These are phyloP conservation scores for Candida vartiovaarae DNA, from an alignment of 805 yeast genomes.

Conservation along the genomic window DNA sequence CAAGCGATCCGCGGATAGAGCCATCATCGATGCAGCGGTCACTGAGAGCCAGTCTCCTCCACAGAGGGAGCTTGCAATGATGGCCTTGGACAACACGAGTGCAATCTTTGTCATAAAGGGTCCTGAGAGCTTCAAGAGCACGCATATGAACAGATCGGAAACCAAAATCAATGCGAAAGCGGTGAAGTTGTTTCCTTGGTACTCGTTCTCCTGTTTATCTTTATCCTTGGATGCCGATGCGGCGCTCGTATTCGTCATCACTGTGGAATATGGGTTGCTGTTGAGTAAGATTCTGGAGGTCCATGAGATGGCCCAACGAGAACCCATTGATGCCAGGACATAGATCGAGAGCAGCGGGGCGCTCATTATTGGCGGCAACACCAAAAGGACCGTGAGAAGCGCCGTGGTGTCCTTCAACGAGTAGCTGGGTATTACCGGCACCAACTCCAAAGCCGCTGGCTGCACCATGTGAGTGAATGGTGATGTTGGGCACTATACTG, in stretches of 20 bases:
- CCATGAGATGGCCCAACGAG: conserved; percentile 4
- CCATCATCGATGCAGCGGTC: not conserved
- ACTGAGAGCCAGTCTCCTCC: conserved; percentile 14
- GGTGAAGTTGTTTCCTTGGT: conserved; percentile 5
- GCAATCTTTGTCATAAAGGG: conserved; percentile 19
- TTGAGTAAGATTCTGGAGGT: conserved; percentile 4
- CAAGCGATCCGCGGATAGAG: not conserved
- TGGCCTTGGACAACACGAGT: conserved; percentile 19
- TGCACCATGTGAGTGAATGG: not conserved
- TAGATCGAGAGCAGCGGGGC: conserved; percentile 9
- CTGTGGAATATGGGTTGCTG: conserved; percentile 2
- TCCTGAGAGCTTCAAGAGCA: conserved; percentile 12
- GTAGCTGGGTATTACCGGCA: conserved; percentile 15
- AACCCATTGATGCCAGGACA: conserved; percentile 10
- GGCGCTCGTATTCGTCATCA: conserved; percentile 3
- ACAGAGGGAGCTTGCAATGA: conserved; percentile 16
- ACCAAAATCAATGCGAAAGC: conserved; percentile 13
- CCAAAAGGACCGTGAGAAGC: conserved; percentile 15
- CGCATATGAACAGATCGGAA: conserved; percentile 15
- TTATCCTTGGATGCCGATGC: not conserved
- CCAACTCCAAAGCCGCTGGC: not conserved
- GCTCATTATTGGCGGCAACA: conserved; percentile 20
- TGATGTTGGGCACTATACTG: not conserved
- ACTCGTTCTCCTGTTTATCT: conserved; percentile 1
- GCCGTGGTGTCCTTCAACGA: conserved; percentile 21